phyloP scores from a whole-genome alignment of 176 grass and related monocot species.

The Eleusine indica region DNA sequence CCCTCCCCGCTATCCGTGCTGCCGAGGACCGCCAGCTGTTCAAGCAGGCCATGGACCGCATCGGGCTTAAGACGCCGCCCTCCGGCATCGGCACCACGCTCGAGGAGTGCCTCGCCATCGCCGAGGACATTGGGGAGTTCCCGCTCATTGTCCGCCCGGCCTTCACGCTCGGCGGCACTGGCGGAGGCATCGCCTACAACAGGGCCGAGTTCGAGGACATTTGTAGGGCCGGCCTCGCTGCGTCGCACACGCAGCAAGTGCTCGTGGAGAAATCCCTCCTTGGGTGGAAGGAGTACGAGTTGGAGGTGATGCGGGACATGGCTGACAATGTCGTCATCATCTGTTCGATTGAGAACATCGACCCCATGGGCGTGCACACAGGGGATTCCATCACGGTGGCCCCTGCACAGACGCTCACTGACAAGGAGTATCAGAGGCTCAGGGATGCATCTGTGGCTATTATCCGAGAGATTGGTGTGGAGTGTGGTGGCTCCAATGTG shows the following conservation, averaged over 20 bases:
- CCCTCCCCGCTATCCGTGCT: slow-evolving; percentile 77
- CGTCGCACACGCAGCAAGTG: slow-evolving; percentile 78
- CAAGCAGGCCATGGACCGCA: slow-evolving; percentile 92
- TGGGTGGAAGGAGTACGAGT: slow-evolving; percentile 98
- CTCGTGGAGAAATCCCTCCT: slow-evolving; percentile 96
- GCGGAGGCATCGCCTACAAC: slow-evolving; percentile 95
- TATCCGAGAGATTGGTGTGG: slow-evolving; percentile 96
- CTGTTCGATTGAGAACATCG: slow-evolving; percentile 98
- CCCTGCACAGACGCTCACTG: slow-evolving; percentile 87
- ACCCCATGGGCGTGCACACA: slow-evolving; percentile 97
- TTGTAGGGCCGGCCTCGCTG: slow-evolving; percentile 72
- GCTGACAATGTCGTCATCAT: slow-evolving; percentile 98
- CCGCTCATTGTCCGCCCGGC: slow-evolving; percentile 91
- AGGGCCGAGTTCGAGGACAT: slow-evolving; percentile 86
- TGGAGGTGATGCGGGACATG: slow-evolving; percentile 97
- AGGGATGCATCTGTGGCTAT: slow-evolving; percentile 84
- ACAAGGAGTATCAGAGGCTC: slow-evolving; percentile 96
- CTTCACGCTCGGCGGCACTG: slow-evolving; percentile 90
- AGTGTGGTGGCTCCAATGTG: slow-evolving; percentile 96
- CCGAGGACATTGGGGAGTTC: slow-evolving; percentile 72
- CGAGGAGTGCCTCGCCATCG: slow-evolving; percentile 80
- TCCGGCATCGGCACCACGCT: slow-evolving; percentile 88
- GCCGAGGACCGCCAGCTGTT: slow-evolving; percentile 92
- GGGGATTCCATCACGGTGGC: slow-evolving; percentile 97
- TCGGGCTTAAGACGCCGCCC: slow-evolving; percentile 88